Base-by-base conservation (phyloP, 1,284 basidiomycete species). In the Coniophora puteana region DNA sequence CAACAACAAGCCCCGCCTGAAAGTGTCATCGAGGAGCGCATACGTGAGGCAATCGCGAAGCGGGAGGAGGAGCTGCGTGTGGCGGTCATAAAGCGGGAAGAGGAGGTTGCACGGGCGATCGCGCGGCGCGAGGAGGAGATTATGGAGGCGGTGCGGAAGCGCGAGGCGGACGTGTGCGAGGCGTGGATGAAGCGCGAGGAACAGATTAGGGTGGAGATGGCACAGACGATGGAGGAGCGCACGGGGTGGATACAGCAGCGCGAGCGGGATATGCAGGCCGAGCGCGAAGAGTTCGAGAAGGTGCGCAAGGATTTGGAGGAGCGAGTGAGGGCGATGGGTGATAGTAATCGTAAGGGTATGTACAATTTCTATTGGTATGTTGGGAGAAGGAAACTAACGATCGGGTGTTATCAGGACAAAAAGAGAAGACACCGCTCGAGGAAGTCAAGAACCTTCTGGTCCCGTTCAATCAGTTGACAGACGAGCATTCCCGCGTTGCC, bases 361-460 rank as follows among this genome's bases (percentile, higher is more conserved):
- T 30, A 23, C 13, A 23, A 21, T 27, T n/a, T 38, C 29, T 20
- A 22, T 23, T 3, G 16, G n/a, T 17, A 22, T n/a, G 20, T 17
- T 23, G 5, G 22, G 10, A n/a, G n/a, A n/a, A n/a, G n/a, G 38
- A 42, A 11, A 44, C 33, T 14, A 28, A 22, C 36, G 38, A 23
- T 21, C 25, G 12, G 22, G 37, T 28, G 27, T 12, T 29, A 48
- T 20, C 45, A 67, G 71, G 61, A 17, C 68, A 68, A 4, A 73
- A 69, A 53, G 72, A 75, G 38, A 82, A 82, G 55, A 70, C 67
- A 2, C 81, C 83, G 5, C 61, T 86, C 5, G 83, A 87, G 52
- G 83, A 87, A 57, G 79, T 87, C 26, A 81, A 82, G 63, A 86
- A 85, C 50, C 61, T 83, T 14, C 67, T 82, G 7, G 71, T 72